Conservation (phyloP, 2,329 filamentous ascomycete species). For the Colletotrichum sp. region DNA sequence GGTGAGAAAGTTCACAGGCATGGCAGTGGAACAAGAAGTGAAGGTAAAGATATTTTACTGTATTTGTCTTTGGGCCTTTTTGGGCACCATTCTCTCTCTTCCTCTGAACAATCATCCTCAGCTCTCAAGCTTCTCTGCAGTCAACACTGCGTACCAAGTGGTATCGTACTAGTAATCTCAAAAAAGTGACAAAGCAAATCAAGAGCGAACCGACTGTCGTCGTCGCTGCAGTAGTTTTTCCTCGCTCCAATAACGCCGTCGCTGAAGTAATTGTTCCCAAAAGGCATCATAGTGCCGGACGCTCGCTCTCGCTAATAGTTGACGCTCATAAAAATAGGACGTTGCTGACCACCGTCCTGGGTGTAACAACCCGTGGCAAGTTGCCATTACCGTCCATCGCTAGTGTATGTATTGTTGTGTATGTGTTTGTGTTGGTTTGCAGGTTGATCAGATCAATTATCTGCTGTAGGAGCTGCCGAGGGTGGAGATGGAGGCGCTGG, state of each 20-base stretch:
- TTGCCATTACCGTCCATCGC: not conserved
- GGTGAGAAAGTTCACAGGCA: not conserved
- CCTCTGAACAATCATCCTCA: not conserved
- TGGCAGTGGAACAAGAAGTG: not conserved
- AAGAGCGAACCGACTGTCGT: not conserved
- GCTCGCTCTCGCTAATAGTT: not conserved
- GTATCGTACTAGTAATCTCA: not conserved
- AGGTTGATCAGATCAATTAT: not conserved
- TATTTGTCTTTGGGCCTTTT: not conserved
- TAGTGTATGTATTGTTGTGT: not conserved
- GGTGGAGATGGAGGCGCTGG: conserved; percentile 16
- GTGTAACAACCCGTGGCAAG: not conserved
- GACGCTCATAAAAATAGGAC: not conserved
- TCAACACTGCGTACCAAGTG: not conserved
- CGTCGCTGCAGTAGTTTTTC: not conserved
- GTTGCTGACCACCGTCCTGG: conserved; percentile 4
- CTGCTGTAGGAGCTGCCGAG: conserved; percentile 10
- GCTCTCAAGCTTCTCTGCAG: not conserved
- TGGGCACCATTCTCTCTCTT: not conserved
- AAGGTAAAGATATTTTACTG: not conserved
- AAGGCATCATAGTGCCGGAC: conserved; percentile 6
- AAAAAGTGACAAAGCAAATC: not conserved
- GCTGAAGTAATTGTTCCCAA: not conserved
- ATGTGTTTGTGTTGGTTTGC: not conserved
- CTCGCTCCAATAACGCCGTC: conserved; percentile 9